phyloP scores from a whole-genome alignment of 208 protist species.

The Endotrypanum monterogeii region DNA sequence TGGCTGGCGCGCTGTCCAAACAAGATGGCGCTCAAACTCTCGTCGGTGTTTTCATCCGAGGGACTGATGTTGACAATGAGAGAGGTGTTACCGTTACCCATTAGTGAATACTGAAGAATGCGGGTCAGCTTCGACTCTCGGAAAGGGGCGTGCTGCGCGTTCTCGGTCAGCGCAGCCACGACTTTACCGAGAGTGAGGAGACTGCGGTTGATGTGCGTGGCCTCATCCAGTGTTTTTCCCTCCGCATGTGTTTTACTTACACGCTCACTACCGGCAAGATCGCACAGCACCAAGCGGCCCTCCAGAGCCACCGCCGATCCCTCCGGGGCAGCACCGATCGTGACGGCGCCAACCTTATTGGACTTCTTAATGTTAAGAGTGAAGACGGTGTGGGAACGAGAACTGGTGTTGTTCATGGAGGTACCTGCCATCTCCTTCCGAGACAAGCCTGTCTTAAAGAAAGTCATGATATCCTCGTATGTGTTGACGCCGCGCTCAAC shows the following conservation, averaged over 20 bases:
- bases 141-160: conserved; percentile 84
- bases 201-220: conserved; percentile 97
- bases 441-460: conserved; percentile 77
- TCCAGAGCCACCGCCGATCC: conserved; percentile 57
- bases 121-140: conserved; percentile 95
- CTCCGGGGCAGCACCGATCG: conserved; percentile 12
- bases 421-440: conserved; percentile 92
- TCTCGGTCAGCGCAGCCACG: conserved; percentile 82
- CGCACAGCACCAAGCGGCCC: conserved; percentile 94
- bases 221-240: conserved; percentile 94
- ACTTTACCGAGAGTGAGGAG: conserved; percentile 94
- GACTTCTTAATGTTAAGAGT: conserved; percentile 87
- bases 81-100: conserved; percentile 91
- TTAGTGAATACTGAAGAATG: conserved; percentile 92
- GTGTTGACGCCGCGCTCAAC: conserved; percentile 66
- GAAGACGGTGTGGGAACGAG: conserved; percentile 94
- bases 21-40: conserved; percentile 84
- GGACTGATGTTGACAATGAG: conserved; percentile 92
- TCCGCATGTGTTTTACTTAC: conserved; percentile 89
- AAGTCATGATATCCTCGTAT: conserved; percentile 74
- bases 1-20: conserved; percentile 94
- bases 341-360: conserved; percentile 47
- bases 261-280: conserved; percentile 98
- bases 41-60: conserved; percentile 81
- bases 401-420: conserved; percentile 91